A percentile compares a stretch with the other conserved stretches of the same genome.
phyloP scores from a whole-genome alignment of 2,329 filamentous ascomycete species.

The Ophiostoma ulmi region DNA sequence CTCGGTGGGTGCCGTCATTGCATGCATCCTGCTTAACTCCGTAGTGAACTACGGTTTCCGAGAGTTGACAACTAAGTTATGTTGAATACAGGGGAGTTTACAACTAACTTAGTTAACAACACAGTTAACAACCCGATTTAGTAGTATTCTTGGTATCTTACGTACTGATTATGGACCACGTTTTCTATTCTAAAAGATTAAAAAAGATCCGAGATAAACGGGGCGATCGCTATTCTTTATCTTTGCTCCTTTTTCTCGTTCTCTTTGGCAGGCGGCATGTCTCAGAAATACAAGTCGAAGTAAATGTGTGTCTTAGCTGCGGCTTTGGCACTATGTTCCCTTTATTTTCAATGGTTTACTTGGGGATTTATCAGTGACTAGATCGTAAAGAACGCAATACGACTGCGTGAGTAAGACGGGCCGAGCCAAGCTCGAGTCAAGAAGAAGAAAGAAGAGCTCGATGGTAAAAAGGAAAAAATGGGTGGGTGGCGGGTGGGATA shows the following conservation, averaged over 20 bases:
- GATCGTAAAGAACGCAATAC: background rate
- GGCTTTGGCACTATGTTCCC: background rate
- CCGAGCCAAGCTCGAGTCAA: background rate
- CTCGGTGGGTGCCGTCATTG: background rate
- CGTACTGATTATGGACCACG: background rate
- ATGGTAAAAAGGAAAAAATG: background rate
- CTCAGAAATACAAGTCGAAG: background rate
- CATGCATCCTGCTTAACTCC: background rate
- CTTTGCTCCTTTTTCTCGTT: background rate
- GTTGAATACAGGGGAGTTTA: background rate
- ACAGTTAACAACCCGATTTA: too few relatives aligned
- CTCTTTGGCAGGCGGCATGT: background rate
- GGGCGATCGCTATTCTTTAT: constrained; percentile 1
- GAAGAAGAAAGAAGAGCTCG: background rate
- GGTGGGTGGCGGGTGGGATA: background rate
- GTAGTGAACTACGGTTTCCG: background rate
- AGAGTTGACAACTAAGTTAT: background rate
- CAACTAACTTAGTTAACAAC: too few relatives aligned
- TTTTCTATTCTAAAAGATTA: background rate
- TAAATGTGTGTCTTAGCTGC: too few relatives aligned
- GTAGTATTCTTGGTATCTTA: background rate
- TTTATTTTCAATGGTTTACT: background rate
- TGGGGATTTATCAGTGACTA: background rate
- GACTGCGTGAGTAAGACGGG: background rate
- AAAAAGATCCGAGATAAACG: background rate